Evolutionary conservation across 1,284 basidiomycete genomes (phyloP), one percentile per base, ranked within the genome.

Genomic region (Heterobasidion parviporum): DNA sequence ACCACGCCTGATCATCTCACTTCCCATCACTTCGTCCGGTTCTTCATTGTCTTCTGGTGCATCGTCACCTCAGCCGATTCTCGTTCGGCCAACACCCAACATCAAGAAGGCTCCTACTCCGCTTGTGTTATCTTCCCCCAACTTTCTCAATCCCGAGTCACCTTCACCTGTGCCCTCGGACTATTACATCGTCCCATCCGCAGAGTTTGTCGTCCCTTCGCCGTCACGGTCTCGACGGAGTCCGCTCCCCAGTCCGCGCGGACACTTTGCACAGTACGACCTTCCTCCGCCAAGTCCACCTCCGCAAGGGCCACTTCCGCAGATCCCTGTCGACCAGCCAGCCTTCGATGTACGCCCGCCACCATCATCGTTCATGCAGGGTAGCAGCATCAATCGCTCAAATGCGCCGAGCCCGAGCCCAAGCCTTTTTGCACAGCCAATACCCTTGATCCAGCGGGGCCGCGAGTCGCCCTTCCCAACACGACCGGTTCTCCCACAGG

Each of bases 381-480:
- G 45, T 54, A 0, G 56, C 58, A 14, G 57, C 60, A 20, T 48
- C 57, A 47, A 56, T 38, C 16, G 33, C 61, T 12, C 57, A 36
- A 50, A 57, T 48, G 52, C 59, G 36, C 48, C 55, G 15, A 56
- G 54, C 16, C 54, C 57, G 15, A 52, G 63, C 26, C 57, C 59
- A 2, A 64, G 66, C 8, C 55, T 64, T 16, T 64, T 65, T 57
- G 54, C 67, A 33, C 69, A 67, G 53, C 62, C 67, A 26, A 63
- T 26, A 26, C 60, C 8, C 65, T 69, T 60, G 15, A 69, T 72
- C 26, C 72, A 74, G 58, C 71, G 80, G 10, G 81, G 80, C 3
- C 72, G 74, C 35, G 74, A 78, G 59, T 63, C 72, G 7, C 79
- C 81, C 1, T 82, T 82, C 70, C 79, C 80, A 16, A 58, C 72